Conservation (phyloP, 106 monocot species). For the Acorus gramineus region DNA sequence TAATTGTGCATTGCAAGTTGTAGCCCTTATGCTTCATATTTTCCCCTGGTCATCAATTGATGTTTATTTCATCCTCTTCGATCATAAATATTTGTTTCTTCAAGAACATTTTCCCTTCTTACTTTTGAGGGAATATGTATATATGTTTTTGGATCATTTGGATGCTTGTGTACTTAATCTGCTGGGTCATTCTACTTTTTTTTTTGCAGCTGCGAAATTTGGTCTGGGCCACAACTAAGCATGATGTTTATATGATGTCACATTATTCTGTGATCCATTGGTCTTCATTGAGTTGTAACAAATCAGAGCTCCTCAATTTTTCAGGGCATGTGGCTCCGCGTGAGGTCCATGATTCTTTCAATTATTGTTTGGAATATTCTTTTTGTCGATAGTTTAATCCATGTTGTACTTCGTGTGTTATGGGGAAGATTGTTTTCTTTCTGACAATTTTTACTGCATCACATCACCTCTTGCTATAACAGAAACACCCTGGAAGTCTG, state of each 20-base stretch:
- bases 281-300: constrained; percentile 23
- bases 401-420: neutral
- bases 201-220: constrained; percentile 38
- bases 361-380: neutral
- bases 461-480: neutral
- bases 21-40: too few species aligned
- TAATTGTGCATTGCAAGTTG: too few species aligned
- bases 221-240: constrained; percentile 29
- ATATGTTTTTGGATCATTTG: neutral
- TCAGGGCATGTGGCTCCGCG: constrained; percentile 38
- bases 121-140: too few species aligned
- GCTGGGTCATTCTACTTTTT: neutral
- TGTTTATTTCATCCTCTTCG: too few species aligned
- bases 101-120: too few species aligned
- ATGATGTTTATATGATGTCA: constrained; percentile 41
- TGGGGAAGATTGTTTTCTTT: too few species aligned
- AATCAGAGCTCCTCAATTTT: constrained; percentile 30
- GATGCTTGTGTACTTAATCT: neutral
- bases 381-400: neutral
- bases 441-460: too few species aligned
- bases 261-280: constrained; percentile 38
- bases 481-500: constrained; percentile 46
- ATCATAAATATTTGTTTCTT: too few species aligned
- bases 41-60: too few species aligned
- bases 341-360: constrained; percentile 15